Percentiles rank a stretch among this genome's conserved stretches.
phyloP scores from a whole-genome alignment of 805 yeast species.

The Ogataea angusta region DNA sequence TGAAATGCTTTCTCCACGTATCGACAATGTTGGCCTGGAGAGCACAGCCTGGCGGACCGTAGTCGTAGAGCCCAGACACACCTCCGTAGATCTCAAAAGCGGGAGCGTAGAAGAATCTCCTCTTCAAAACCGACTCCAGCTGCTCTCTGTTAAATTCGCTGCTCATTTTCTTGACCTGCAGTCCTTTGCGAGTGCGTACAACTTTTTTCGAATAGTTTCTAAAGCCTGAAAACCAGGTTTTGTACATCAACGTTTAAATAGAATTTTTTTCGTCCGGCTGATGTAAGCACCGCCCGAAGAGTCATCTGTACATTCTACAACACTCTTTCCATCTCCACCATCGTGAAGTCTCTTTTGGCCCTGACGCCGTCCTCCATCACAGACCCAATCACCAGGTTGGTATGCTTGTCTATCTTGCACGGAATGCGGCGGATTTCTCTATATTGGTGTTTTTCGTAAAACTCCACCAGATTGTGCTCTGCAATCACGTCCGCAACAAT shows the following conservation, averaged over 20 bases:
- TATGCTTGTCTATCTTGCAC: slow-evolving; percentile 25
- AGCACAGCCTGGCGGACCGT: slow-evolving; percentile 99
- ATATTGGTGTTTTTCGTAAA: slow-evolving; percentile 45
- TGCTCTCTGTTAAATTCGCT: slow-evolving; percentile 71
- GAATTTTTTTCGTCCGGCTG: slow-evolving; percentile 8
- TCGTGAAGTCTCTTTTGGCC: slow-evolving; percentile 39
- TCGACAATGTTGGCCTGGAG: slow-evolving; percentile 94
- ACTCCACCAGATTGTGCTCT: slow-evolving; percentile 47
- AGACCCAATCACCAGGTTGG: slow-evolving; percentile 17
- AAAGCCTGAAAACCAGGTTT: slow-evolving; percentile 12
- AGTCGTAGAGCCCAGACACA: slow-evolving; percentile 95
- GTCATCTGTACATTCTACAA: slow-evolving; percentile 1
- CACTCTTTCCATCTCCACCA: slow-evolving; percentile 33
- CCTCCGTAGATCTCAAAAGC: slow-evolving; percentile 98
- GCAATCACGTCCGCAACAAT: slow-evolving; percentile 42
- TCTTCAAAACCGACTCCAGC: slow-evolving; percentile 85
- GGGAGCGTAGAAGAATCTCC: slow-evolving; percentile 97
- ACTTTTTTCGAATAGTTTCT: slow-evolving; percentile 16
- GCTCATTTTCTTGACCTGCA: slow-evolving; percentile 20
- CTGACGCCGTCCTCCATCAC: slow-evolving; percentile 37
- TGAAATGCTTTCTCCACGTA: slow-evolving; percentile 95
- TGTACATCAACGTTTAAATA: slow-evolving; percentile 4
- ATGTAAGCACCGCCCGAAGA: slow-evolving; percentile 4
- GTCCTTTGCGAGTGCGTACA: slow-evolving; percentile 15
- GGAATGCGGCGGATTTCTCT: slow-evolving; percentile 22